Evolutionary conservation across 1,284 basidiomycete species (phyloP), one percentile per base, ranked within the genome.

Genomic region (Papiliotrema fonsecae): DNA sequence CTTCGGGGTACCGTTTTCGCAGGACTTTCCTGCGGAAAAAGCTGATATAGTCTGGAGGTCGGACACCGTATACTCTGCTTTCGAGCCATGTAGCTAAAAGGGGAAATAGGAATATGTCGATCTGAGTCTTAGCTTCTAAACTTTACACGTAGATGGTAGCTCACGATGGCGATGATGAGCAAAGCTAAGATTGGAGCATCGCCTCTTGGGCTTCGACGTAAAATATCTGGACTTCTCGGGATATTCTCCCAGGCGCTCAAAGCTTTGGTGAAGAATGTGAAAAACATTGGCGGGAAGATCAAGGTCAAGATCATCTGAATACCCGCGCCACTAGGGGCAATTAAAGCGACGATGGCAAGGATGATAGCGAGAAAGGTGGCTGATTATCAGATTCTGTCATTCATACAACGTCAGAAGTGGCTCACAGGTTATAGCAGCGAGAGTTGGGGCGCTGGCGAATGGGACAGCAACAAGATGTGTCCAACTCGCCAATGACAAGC

Each of bases 221-320:
- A 49, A 2, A 80, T 60, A 54, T 81, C 76, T 0, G 83, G 81
- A 3, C 78, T 65, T 36, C 79, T 64, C 36, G 77, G 73, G 45
- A 81, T 70, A 41, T 78, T 77, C 67, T 88, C 86, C 57, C 78
- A 88, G 6, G 83, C 82, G 47, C 79, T 79, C 4, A 87, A 78
- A 2, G 79, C 79, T 39, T 83, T 77, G 22, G 82, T 79, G n/a
- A 81, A 80, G 57, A 86, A 88, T 16, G 86, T 77, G 58, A 85
- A 87, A 66, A 82, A 87, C 11, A 80, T 79, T 0, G 86, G 83
- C 0, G 86, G 87, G 63, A 88, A 86, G 32, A 88, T 68, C 43
- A 89, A 61, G 0, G 83, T 79, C 58, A 85, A 83, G 27, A 87
- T 73, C 24, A 61, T 45, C 47, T 63, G 57, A 47, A 81, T 79